phyloP scores from a whole-genome alignment of 2,329 filamentous ascomycete species.

The Cordyceps fumosorosea region DNA sequence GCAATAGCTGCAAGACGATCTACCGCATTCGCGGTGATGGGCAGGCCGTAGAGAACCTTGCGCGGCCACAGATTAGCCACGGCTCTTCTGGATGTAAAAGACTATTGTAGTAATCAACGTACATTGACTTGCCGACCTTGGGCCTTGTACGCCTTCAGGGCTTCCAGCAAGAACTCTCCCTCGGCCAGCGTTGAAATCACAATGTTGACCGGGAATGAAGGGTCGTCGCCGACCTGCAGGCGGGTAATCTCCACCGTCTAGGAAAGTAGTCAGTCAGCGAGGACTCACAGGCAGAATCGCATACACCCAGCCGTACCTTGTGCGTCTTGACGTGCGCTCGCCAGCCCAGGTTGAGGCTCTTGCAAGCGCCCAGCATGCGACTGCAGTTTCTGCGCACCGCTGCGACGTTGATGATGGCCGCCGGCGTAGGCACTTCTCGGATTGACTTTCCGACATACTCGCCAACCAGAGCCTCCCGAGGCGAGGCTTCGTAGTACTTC shows the following conservation, averaged over 20 bases:
- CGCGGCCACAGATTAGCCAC: neutral
- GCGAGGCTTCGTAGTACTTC: constrained; percentile 20
- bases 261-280: neutral
- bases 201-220: constrained; percentile 46
- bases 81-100: too few species aligned
- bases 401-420: constrained; percentile 61
- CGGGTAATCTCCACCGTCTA: constrained; percentile 60
- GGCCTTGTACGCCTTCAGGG: constrained; percentile 51
- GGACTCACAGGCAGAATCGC: neutral
- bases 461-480: constrained; percentile 19
- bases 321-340: constrained; percentile 79
- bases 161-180: constrained; percentile 58
- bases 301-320: constrained; percentile 46
- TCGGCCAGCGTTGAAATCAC: constrained; percentile 71
- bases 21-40: constrained; percentile 55
- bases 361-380: constrained; percentile 61
- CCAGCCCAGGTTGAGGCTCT: constrained; percentile 56
- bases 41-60: constrained; percentile 66
- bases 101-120: constrained; percentile 19
- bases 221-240: constrained; percentile 59
- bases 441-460: constrained; percentile 50
- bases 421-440: constrained; percentile 55
- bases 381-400: constrained; percentile 62
- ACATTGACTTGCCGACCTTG: constrained; percentile 53
- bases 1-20: constrained; percentile 53